Conservation (phyloP, 768 basidiomycete species). For the Pleurotus pulmonarius region DNA sequence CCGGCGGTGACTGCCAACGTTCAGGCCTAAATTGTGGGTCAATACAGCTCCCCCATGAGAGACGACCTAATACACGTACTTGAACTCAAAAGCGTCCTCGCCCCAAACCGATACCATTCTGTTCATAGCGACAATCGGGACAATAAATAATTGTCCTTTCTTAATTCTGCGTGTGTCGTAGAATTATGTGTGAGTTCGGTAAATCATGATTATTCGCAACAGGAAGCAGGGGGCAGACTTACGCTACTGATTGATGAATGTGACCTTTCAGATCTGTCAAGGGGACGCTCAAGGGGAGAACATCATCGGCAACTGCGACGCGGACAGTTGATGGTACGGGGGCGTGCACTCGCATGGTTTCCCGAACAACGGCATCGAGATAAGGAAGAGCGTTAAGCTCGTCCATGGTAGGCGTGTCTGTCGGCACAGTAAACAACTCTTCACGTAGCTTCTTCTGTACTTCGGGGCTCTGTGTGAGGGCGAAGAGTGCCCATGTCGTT, state of each 20-base stretch:
- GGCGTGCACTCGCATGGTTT: slow-evolving; percentile 53
- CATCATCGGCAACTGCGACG: slow-evolving; percentile 47
- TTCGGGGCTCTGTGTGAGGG: slow-evolving; percentile 42
- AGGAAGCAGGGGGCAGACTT: slow-evolving; percentile 6
- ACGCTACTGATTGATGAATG: slow-evolving; percentile 36
- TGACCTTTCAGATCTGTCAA: slow-evolving; percentile 40
- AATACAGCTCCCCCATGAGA: slow-evolving; percentile 8
- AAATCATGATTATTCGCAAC: not conserved
- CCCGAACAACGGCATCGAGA: slow-evolving; percentile 63
- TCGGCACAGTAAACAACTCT: slow-evolving; percentile 48
- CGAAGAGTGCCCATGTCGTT: slow-evolving; percentile 57
- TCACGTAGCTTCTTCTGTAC: slow-evolving; percentile 54
- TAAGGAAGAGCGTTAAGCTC: slow-evolving; percentile 62
- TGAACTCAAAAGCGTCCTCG: slow-evolving; percentile 59
- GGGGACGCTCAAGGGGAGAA: slow-evolving; percentile 46
- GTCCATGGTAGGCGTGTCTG: slow-evolving; percentile 66
- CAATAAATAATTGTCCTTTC: slow-evolving; percentile 41
- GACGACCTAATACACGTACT: slow-evolving; percentile 26
- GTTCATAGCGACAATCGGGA: slow-evolving; percentile 55
- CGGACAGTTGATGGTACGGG: slow-evolving; percentile 43
- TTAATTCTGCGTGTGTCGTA: slow-evolving; percentile 22
- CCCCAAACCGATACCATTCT: slow-evolving; percentile 56
- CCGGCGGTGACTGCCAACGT: slow-evolving; percentile 51
- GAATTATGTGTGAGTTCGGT: not conserved
- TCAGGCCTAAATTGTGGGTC: slow-evolving; percentile 45